phyloP scores from a whole-genome alignment of 2,329 filamentous ascomycete genomes.

The Trichoderma koningiopsis region DNA sequence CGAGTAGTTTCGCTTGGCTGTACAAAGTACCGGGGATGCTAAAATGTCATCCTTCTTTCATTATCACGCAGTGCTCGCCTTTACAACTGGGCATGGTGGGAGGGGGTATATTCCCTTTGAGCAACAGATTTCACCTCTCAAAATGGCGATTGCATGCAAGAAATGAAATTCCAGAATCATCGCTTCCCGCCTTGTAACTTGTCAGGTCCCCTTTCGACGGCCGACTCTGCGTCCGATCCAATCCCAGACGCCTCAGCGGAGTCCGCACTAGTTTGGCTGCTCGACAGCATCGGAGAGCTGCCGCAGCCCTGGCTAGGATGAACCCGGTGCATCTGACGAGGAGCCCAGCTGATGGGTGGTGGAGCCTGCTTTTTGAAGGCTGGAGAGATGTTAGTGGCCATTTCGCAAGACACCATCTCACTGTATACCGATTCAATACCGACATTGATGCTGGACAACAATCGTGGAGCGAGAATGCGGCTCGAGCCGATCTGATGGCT shows the following conservation, averaged over 20 bases:
- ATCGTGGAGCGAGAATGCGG: background rate
- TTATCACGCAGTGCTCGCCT: slow-evolving; percentile 4
- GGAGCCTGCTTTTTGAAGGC: background rate
- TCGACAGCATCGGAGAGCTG: slow-evolving; percentile 4
- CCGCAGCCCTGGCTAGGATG: slow-evolving; percentile 17
- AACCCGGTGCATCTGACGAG: slow-evolving; percentile 19
- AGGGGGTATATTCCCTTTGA: background rate
- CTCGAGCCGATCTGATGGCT: background rate
- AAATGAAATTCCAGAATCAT: background rate
- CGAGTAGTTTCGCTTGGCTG: background rate
- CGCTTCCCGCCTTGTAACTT: background rate
- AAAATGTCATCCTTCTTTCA: slow-evolving; percentile 13
- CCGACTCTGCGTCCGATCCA: slow-evolving; percentile 14
- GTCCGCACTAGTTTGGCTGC: slow-evolving; percentile 12
- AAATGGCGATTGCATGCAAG: background rate
- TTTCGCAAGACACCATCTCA: background rate
- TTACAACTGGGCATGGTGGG: background rate
- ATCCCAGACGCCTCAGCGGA: slow-evolving; percentile 17
- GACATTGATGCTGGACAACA: background rate
- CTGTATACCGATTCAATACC: too few relatives aligned
- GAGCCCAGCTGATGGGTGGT: background rate
- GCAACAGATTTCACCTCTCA: background rate
- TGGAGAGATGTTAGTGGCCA: background rate
- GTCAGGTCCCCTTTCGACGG: slow-evolving; percentile 15
- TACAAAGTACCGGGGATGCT: background rate